A percentile compares a stretch with the other conserved stretches of the same genome.
These are phyloP conservation scores for Xylariaceae sp. DNA, from an alignment of 2,329 filamentous ascomycete species.

Conservation along the genomic window DNA sequence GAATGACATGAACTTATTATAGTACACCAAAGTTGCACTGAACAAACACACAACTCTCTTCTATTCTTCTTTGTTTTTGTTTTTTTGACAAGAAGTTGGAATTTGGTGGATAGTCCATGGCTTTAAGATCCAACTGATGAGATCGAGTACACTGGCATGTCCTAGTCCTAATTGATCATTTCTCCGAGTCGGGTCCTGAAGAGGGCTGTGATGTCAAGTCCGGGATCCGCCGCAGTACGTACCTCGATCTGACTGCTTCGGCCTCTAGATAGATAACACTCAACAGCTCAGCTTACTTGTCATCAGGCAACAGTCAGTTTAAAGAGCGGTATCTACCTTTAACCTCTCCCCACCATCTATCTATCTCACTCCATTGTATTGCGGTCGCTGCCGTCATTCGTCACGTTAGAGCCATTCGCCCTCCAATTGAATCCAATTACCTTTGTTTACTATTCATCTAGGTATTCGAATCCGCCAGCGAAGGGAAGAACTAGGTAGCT, in stretches of 20 bases:
- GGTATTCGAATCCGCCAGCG: neutral
- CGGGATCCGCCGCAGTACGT: neutral
- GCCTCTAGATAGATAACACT: slow-evolving; percentile 2
- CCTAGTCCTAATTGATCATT: no score
- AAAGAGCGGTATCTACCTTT: neutral
- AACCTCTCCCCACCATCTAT: slow-evolving; percentile 5
- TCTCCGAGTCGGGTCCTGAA: neutral
- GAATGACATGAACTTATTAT: no score
- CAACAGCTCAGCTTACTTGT: neutral
- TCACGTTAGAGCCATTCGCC: slow-evolving; percentile 9
- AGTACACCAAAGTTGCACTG: no score
- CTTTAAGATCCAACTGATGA: no score
- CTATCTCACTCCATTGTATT: neutral
- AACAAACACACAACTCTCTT: no score
- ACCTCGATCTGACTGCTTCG: neutral
- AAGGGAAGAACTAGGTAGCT: slow-evolving; percentile 7
- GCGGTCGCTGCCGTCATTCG: slow-evolving; percentile 13
- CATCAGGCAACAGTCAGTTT: slow-evolving; percentile 19
- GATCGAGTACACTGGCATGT: no score
- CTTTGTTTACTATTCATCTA: neutral
- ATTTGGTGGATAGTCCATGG: no score
- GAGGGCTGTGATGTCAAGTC: neutral
- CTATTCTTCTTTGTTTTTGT: no score
- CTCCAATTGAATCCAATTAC: neutral
- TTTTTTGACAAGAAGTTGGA: no score